Evolutionary conservation across 164 flowering plant species (phyloP), one percentile per base, ranked within the genome.

Genomic region (Chimonanthus salicifolius): DNA sequence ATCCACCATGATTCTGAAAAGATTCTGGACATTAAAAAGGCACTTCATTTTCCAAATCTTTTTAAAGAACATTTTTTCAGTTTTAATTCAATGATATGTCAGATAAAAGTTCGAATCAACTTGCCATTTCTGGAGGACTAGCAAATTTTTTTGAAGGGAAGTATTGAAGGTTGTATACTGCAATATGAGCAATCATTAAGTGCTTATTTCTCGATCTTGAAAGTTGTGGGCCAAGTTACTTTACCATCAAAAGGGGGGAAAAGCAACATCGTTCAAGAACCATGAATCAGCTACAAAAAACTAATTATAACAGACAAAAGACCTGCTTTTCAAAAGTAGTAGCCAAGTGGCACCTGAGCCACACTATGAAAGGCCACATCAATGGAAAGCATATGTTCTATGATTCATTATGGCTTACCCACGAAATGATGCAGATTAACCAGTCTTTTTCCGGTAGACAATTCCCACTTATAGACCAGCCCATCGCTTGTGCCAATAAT

Each of bases 401-500:
- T 63, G 7, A 63, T n/a, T 6, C 65, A 45, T 9, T 65, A 33
- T 43, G 45, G 3, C 70, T 74, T 82, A 94, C 99, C 97, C 81
- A 83, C 75, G 72, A 87, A 84, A 76, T 79, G 48, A 73, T 87
- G 92, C 74, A 92, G 78, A 70, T 71, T 75, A 49, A 81, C 85
- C 65, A 88, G 74, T 77, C 81, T 89, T 7, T 13, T 67, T 74
- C 98, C 99, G 43, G 97, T 85, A 6, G 89, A 77, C 75, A 96
- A 68, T 58, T 92, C 92, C 95, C 97, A 96, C 77, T 84, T 73
- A 73, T 89, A 88, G 44, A 91, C 88, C 33, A 76, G 86, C 71
- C 99, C 99, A 64, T 89, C 90, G 67, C 15, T 5, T 63, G 90
- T 92, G 62, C 92, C 97, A 45, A 88, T 78, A 68, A 94, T 82